Percentiles rank a stretch among this genome's conserved stretches.
Conservation (phyloP, 148 eudicot genomes). For the Arctostaphylos glauca region DNA sequence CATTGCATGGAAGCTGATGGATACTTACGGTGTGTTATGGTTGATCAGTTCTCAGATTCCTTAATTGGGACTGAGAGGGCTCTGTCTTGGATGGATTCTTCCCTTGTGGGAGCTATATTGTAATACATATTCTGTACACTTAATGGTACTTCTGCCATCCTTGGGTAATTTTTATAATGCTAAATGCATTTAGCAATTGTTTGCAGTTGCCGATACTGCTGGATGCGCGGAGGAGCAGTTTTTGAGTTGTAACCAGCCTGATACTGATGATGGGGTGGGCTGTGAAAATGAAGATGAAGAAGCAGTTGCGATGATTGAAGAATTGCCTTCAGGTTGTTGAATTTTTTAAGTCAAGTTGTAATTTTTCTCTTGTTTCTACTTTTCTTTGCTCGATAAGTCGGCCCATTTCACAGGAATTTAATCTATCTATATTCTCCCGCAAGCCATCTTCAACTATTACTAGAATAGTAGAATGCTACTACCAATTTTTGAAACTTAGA, state of each 20-base stretch:
- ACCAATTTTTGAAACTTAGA: neutral
- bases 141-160: neutral
- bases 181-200: conserved; percentile 32
- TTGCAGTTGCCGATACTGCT: conserved; percentile 54
- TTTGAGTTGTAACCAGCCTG: conserved; percentile 56
- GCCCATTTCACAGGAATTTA: neutral
- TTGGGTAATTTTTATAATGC: conserved; percentile 21
- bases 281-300: conserved; percentile 80
- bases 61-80: neutral
- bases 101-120: neutral
- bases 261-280: conserved; percentile 56
- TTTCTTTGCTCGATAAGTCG: neutral
- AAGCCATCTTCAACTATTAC: neutral
- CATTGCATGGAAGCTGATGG: neutral
- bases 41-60: neutral
- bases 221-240: conserved; percentile 78
- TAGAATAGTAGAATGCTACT: neutral
- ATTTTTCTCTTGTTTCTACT: neutral
- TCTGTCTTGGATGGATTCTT: neutral
- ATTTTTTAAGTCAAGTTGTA: neutral
- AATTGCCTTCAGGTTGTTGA: conserved; percentile 58
- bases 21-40: neutral
- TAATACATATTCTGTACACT: neutral
- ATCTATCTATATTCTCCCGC: neutral
- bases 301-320: conserved; percentile 77